Evolutionary conservation across 1,284 basidiomycete species (phyloP).

Genomic region (Ceratobasidium sp.): DNA sequence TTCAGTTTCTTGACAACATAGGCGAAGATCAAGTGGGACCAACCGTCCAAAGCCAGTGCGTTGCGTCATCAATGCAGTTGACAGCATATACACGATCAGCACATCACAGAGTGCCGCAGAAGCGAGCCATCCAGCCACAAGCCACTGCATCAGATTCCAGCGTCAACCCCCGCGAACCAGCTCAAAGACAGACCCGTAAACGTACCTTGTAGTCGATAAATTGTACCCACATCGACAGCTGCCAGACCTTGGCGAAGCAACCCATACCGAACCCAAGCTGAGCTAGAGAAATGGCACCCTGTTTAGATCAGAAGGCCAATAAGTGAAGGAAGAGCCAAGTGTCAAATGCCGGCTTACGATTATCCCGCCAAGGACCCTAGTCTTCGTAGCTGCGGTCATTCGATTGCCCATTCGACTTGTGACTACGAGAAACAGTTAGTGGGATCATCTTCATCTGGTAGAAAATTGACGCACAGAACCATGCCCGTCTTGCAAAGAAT

Average conservation of each 20-base stretch:
- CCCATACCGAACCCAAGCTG: conserved; percentile 36
- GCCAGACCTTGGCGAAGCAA: conserved; percentile 27
- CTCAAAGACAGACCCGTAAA: conserved; percentile 50
- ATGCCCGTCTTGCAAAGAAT: conserved; percentile 57
- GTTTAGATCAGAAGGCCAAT: conserved; percentile 10
- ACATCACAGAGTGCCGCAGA: conserved; percentile 55
- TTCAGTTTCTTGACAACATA: background rate
- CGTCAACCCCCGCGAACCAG: conserved; percentile 1
- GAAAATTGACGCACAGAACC: conserved; percentile 52
- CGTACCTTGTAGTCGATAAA: conserved; percentile 41
- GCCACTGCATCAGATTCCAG: conserved; percentile 53
- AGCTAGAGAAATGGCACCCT: conserved; percentile 19
- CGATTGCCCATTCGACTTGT: conserved; percentile 13
- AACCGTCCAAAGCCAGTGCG: conserved; percentile 56
- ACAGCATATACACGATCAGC: conserved; percentile 55
- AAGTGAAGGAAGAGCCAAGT: background rate
- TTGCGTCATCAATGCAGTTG: conserved; percentile 54
- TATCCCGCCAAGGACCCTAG: conserved; percentile 53
- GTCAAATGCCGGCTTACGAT: conserved; percentile 51
- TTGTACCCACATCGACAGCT: conserved; percentile 52
- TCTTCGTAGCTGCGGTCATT: conserved; percentile 52
- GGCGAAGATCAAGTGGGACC: conserved; percentile 1
- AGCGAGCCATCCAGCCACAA: conserved; percentile 55
- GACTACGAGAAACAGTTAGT: conserved; percentile 4
- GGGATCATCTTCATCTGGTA: background rate